Base-by-base conservation (phyloP, 495 filamentous ascomycete species). In the Zalerion maritima region DNA sequence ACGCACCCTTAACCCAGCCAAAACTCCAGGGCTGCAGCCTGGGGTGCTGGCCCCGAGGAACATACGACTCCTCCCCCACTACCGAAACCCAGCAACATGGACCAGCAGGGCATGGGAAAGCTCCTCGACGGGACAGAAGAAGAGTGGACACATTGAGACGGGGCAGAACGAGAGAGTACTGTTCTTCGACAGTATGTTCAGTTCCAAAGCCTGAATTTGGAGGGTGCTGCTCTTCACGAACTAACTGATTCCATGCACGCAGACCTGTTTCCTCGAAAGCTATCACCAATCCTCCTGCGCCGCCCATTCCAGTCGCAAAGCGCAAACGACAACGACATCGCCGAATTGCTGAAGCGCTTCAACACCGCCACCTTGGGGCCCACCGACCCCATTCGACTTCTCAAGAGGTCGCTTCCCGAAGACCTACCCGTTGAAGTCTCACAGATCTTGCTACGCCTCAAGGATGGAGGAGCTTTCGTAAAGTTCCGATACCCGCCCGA, bases 381-480 rank as follows among this genome's bases (percentile, higher is more conserved):
- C 56, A 36, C 68, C 23, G 73, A 86, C 38, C 81, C 82, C 8
- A 43, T 63, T 12, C 62, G 57, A 13, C 59, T 86, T 17, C 64
- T 79, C 11, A 64, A 68, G 20, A 58, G 62, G 12, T 77, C 69
- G 6, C 57, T 86, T 6, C 75, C 80, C 0, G 36, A 51, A 3
- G 43, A 47, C 0, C 39, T 75, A 8, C 56, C 71, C n/a, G 54
- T 89, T 15, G 64, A 75, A 22, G 68, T 94, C 37, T 79, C 71
- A 22, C 71, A 91, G 36, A 73, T 93, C 20, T 42, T 92, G 24
- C 81, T 85, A 2, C 69, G 83, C 12, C 58, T 86, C 17, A 85
- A 87, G 41, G 89, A 97, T 47, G 91, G 87, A 14, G 89, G 91
- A 6, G 82, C 83, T 5, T 96, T 89, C 52, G 73, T 94, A 42